Evolutionary conservation across 495 filamentous ascomycete genomes (phyloP), one percentile per base, ranked within the genome.

Genomic region (Aspergillus homomorphus): DNA sequence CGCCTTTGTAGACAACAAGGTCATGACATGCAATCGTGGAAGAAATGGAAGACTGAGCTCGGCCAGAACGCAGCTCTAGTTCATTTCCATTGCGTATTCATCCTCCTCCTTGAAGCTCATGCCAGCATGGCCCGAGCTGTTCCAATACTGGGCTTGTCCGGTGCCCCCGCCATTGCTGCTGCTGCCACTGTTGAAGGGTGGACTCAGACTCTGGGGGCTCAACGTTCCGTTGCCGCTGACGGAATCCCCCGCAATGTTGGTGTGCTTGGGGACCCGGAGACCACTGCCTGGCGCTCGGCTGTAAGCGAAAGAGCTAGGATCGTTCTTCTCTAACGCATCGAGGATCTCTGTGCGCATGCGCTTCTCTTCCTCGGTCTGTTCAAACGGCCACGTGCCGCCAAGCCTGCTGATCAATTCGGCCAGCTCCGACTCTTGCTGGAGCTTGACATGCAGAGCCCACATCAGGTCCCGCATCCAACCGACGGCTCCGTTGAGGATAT

Each of bases 401-500:
- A 89, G 77, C 50, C 84, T 84, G 33, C 78, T 70, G 57, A 98
- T 84, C 46, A 85, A 73, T 52, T 92, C 86, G 45, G 85, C 82
- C 43, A 97, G 82, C 62, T 96, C 87, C 19, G 91, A 84, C 68
- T 96, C 88, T 67, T 96, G 91, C 64, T 93, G 86, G 51, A 93
- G 78, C 72, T 96, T 96, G 59, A 87, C 75, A 62, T 95, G 83
- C 42, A 96, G 76, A 69, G 92, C 83, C 94, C 94, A 98, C 94
- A 98, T 98, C 45, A 98, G 77, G 73, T 98, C 94, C 46, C 93
- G 86, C 59, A 88, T 96, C 94, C 94, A 98, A 72, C 89, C 88
- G 49, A 98, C 94, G 16, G 94, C 89, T 26, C 94, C 94, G 68
- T 98, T 98, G 54, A 98, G 85, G 53, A 98, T 98, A 67, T 98